Evolutionary conservation across 495 filamentous ascomycete species (phyloP).

Genomic region (Friedmanniomyces simplex): DNA sequence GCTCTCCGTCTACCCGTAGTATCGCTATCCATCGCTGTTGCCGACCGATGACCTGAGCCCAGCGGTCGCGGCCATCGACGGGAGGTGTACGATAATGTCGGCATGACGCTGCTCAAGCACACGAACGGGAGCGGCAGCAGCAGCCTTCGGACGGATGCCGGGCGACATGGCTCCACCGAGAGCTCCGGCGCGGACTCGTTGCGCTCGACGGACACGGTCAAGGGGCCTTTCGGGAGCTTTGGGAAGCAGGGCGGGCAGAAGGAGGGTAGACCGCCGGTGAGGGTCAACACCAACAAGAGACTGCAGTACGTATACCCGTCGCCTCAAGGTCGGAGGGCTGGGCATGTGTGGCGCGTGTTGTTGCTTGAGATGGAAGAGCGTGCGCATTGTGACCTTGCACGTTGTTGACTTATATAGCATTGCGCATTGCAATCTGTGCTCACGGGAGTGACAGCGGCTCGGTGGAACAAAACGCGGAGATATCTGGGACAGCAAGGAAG

Average conservation of each 20-base stretch:
- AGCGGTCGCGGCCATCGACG: neutral
- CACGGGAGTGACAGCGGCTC: neutral
- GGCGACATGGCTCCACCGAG: constrained; percentile 52
- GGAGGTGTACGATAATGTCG: constrained; percentile 9
- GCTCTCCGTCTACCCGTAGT: neutral
- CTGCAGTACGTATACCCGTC: constrained; percentile 24
- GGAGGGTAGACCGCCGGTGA: constrained; percentile 40
- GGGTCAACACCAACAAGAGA: constrained; percentile 44
- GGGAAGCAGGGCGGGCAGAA: constrained; percentile 41
- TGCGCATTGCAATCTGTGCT: neutral
- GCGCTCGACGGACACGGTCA: constrained; percentile 49
- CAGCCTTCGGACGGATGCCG: neutral
- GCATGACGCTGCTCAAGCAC: constrained; percentile 13
- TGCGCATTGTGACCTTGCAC: neutral
- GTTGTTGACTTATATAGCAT: neutral
- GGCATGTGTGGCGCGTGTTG: neutral
- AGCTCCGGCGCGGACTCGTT: constrained; percentile 51
- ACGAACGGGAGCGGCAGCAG: constrained; percentile 6
- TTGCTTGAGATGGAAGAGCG: no score
- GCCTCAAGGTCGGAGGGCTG: neutral
- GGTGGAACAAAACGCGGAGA: neutral
- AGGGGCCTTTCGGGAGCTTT: constrained; percentile 33
- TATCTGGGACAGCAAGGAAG: neutral
- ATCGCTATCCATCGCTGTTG: neutral
- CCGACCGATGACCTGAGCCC: neutral